Percentiles rank a stretch among this genome's conserved stretches.
Conservation (phyloP, 805 yeast species). For the Lipomyces sp. region DNA sequence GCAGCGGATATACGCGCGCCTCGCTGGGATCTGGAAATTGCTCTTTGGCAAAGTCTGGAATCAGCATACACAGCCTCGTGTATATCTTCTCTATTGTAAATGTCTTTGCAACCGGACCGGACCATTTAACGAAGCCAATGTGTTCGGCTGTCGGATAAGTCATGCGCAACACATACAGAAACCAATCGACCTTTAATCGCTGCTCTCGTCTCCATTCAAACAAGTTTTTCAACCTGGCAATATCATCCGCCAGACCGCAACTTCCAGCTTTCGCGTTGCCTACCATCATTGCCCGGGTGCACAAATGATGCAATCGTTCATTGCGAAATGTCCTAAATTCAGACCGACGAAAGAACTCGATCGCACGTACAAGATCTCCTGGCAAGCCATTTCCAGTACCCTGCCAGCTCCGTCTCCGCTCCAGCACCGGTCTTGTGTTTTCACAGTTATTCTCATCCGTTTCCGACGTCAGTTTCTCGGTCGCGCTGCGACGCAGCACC, state of each 20-base stretch:
- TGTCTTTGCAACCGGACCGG: slow-evolving; percentile 21
- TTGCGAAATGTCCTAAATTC: slow-evolving; percentile 23
- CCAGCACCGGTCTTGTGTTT: background rate
- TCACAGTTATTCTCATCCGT: background rate
- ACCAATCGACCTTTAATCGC: slow-evolving; percentile 25
- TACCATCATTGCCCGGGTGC: slow-evolving; percentile 13
- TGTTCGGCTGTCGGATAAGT: background rate
- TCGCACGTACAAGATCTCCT: slow-evolving; percentile 8
- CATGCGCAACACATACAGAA: slow-evolving; percentile 13
- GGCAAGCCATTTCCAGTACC: slow-evolving; percentile 16
- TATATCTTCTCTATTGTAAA: slow-evolving; percentile 9
- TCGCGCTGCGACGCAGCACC: background rate
- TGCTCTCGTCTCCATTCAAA: slow-evolving; percentile 27
- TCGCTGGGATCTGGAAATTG: slow-evolving; percentile 17
- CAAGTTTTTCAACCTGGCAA: slow-evolving; percentile 12
- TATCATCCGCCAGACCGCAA: background rate
- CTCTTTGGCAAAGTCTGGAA: slow-evolving; percentile 12
- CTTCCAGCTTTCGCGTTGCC: background rate
- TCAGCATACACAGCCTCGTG: background rate
- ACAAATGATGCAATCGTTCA: slow-evolving; percentile 16
- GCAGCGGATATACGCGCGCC: slow-evolving; percentile 13
- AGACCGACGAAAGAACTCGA: slow-evolving; percentile 18
- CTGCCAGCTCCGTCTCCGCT: slow-evolving; percentile 4
- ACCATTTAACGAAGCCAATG: slow-evolving; percentile 17
- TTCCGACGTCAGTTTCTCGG: background rate